These are phyloP conservation scores for Osmanthus fragrans DNA, from an alignment of 257 asterid species.

Conservation along the genomic window DNA sequence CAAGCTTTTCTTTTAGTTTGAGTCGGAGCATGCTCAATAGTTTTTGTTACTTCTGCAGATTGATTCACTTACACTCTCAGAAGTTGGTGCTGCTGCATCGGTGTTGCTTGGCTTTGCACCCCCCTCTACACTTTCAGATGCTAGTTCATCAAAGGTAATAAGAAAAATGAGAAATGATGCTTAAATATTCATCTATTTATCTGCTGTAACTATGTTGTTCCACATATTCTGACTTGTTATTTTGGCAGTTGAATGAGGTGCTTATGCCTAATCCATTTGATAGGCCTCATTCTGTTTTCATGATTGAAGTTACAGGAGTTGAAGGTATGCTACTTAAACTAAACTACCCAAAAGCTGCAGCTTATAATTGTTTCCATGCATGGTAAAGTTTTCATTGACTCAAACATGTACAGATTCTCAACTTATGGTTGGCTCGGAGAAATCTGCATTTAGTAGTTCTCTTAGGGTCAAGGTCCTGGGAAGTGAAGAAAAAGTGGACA, in stretches of 20 bases:
- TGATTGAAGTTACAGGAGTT: conserved; percentile 75
- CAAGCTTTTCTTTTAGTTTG: conserved; percentile 6
- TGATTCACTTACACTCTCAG: conserved; percentile 59
- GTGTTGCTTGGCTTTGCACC: conserved; percentile 91
- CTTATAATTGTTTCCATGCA: conserved; percentile 15
- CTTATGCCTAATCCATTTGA: conserved; percentile 88
- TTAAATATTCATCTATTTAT: neutral
- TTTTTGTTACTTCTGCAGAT: conserved; percentile 47
- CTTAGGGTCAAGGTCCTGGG: conserved; percentile 57
- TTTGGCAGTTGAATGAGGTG: conserved; percentile 80
- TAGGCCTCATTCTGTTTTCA: conserved; percentile 75
- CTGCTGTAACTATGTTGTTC: conserved; percentile 14
- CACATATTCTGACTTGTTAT: conserved; percentile 7
- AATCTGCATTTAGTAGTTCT: conserved; percentile 42
- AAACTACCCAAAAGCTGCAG: neutral
- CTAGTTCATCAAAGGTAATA: conserved; percentile 80
- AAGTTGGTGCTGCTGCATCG: conserved; percentile 77
- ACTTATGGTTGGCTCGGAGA: conserved; percentile 29
- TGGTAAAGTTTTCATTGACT: conserved; percentile 18
- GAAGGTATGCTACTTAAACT: conserved; percentile 52
- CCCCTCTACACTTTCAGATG: conserved; percentile 57
- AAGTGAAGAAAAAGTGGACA: conserved; percentile 46
- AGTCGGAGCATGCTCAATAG: conserved; percentile 8
- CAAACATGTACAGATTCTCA: conserved; percentile 44
- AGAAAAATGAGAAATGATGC: conserved; percentile 8